These are phyloP conservation scores for Delonix regia DNA, from an alignment of 306 rosid genomes.

Conservation along the genomic window DNA sequence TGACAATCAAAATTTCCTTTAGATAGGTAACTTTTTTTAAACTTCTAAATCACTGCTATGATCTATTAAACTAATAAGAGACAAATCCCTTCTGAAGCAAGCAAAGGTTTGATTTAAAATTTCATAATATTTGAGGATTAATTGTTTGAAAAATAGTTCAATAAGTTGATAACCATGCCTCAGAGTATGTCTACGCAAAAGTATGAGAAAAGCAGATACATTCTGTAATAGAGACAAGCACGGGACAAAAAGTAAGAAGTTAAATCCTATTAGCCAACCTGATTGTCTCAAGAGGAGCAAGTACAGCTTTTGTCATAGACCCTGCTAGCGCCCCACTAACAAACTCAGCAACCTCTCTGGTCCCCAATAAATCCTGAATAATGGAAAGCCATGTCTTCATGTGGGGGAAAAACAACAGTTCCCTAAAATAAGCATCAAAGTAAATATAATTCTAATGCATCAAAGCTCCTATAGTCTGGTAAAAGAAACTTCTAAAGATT, in stretches of 20 bases:
- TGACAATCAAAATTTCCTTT: background rate
- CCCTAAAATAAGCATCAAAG: background rate
- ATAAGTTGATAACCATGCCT: background rate
- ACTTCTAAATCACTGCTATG: background rate
- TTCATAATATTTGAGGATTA: background rate
- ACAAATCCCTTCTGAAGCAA: background rate
- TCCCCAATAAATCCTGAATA: constrained; percentile 63
- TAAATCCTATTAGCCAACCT: constrained; percentile 62
- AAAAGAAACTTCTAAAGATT: background rate
- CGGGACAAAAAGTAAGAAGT: background rate
- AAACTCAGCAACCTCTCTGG: constrained; percentile 87
- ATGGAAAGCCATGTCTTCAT: constrained; percentile 20
- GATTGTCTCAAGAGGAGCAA: constrained; percentile 98
- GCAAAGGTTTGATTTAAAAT: background rate
- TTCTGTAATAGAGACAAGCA: background rate
- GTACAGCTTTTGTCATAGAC: constrained; percentile 96
- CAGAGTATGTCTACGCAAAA: background rate
- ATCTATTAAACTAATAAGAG: background rate
- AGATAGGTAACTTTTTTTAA: background rate
- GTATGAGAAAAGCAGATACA: background rate
- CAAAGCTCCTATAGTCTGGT: background rate
- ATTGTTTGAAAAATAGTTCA: background rate
- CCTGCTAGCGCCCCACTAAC: constrained; percentile 92
- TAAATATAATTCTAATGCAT: background rate
- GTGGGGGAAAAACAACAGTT: background rate